Evolutionary conservation across 441 rosid genomes (phyloP), one percentile per base, ranked within the genome.

Genomic region (Pelargonium citronellum): DNA sequence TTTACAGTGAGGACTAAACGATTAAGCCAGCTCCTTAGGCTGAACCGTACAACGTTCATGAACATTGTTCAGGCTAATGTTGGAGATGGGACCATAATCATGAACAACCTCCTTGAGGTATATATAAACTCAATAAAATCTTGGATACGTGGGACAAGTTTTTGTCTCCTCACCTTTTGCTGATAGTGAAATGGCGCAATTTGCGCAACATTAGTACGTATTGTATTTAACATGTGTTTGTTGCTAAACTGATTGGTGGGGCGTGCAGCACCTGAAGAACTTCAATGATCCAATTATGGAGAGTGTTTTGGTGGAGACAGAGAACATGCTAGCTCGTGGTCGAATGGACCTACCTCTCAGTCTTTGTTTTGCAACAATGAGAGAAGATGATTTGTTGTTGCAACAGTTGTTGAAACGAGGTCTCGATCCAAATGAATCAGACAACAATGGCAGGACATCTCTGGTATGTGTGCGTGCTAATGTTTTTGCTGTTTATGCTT

Each of bases 21-120:
- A 34, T 74, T 89, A 83, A 82, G 87, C 76, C 97, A 91, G 82
- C 86, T 93, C 64, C 85, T 93, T 55, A 95, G 98, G 69, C 65
- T 93, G 78, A 91, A 91, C 79, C 95, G 98, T 12, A 88, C 97
- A 0, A 65, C 90, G 16, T 85, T 93, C 57, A 72, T 93, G 34
- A 89, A 83, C 72, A 83, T 89, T 49, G 84, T 93, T 71, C 96
- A 89, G 78, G 82, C 97, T 67, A 93, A 86, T 78, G 87, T 91
- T 70, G 97, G 90, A 77, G 98, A 93, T 69, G 98, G 97, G 68
- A 86, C 95, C 17, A 80, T 89, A 67, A 90, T 95, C 75, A 86
- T 90, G 85, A 89, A 87, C 77, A 95, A 92, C 78, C 92, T 92
- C 73, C 96, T 95, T 77, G 92, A 95, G 90, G 98, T 51, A 80